Conservation (phyloP, 306 rosid species). For the Malus sieversii region DNA sequence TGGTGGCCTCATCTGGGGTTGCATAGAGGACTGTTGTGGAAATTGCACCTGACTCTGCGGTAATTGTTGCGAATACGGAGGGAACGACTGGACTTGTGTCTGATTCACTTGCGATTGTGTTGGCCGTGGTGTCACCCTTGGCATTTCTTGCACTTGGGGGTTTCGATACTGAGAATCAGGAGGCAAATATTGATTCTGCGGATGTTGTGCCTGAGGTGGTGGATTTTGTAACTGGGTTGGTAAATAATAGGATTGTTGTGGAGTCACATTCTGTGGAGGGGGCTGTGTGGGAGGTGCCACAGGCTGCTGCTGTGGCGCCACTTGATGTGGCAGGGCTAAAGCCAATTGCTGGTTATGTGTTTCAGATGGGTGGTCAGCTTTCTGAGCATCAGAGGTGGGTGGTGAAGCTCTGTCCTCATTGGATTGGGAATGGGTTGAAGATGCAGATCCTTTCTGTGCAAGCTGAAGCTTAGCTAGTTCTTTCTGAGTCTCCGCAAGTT, state of each 20-base stretch:
- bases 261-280: constrained; percentile 49
- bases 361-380: constrained; percentile 55
- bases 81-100: constrained; percentile 50
- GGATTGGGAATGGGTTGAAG: constrained; percentile 60
- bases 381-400: constrained; percentile 44
- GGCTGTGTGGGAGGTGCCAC: constrained; percentile 46
- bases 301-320: constrained; percentile 50
- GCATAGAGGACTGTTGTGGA: constrained; percentile 59
- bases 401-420: constrained; percentile 72
- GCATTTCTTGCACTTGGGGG: constrained; percentile 53
- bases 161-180: constrained; percentile 64
- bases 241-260: constrained; percentile 70
- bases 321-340: constrained; percentile 80
- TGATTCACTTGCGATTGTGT: constrained; percentile 58
- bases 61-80: constrained; percentile 67
- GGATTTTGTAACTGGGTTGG: constrained; percentile 52
- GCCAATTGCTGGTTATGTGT: constrained; percentile 77
- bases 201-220: constrained; percentile 39
- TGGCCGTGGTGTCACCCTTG: constrained; percentile 52
- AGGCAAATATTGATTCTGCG: constrained; percentile 60
- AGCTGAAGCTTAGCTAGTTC: constrained; percentile 93
- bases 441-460: constrained; percentile 73
- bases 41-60: constrained; percentile 45
- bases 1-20: constrained; percentile 57
- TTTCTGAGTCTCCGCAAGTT: constrained; percentile 88